phyloP scores from a whole-genome alignment of 139 green algal genomes.

The Trebouxia sp. region DNA sequence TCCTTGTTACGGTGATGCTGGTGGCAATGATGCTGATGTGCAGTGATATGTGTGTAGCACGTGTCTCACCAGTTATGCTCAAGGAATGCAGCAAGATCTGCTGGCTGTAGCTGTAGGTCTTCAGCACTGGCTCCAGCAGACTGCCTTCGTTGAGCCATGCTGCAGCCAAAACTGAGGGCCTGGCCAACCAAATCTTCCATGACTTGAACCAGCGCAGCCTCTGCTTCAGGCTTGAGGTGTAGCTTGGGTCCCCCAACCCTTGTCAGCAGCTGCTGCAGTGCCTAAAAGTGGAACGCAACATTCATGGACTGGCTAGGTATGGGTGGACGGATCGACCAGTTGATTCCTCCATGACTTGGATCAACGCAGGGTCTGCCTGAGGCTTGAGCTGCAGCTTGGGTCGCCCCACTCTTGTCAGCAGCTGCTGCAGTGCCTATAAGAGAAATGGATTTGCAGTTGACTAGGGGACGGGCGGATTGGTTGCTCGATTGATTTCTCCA shows the following conservation, averaged over 20 bases:
- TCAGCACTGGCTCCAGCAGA: not conserved
- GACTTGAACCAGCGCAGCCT: conserved; percentile 31
- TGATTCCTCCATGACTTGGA: too few species aligned
- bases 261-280: conserved; percentile 6
- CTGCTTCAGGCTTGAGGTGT: conserved; percentile 4
- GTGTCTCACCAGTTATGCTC: conserved; percentile 41
- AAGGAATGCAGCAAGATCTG: conserved; percentile 41
- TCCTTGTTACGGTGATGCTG: too few species aligned
- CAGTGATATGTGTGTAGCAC: not conserved
- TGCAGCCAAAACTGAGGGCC: conserved; percentile 38
- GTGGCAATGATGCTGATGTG: not conserved
- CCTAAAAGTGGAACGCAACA: not conserved
- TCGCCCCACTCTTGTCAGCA: too few species aligned
- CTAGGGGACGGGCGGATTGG: too few species aligned
- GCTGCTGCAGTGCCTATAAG: too few species aligned
- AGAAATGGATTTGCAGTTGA: too few species aligned
- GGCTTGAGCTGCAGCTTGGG: too few species aligned
- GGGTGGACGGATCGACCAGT: too few species aligned
- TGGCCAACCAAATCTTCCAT: conserved; percentile 35
- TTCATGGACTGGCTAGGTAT: not conserved
- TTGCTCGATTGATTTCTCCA: too few species aligned
- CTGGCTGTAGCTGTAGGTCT: conserved; percentile 28
- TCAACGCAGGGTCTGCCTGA: too few species aligned
- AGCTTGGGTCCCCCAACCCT: not conserved
- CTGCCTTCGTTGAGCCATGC: conserved; percentile 37